Evolutionary conservation across 192 early-diverging fungal genomes (phyloP), one percentile per base, ranked within the genome.

Genomic region (Coemansia sp.): DNA sequence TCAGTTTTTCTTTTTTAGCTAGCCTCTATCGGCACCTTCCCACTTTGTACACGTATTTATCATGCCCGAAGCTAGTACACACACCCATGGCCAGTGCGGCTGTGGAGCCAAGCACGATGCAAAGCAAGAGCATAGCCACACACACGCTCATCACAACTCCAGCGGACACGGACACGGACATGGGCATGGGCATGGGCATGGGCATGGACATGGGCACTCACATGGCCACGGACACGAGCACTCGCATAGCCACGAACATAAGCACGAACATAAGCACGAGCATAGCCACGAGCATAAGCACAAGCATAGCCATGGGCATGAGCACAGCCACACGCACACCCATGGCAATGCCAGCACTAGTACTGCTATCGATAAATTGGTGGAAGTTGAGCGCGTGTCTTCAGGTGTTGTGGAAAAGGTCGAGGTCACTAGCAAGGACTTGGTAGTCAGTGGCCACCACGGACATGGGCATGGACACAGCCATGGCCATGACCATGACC

Each of bases 401-500:
- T 18, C 39, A 3, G 36, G 13, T 10, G 26, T 45, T 11, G 20
- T 38, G n/a, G 58, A 68, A 38, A 34, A 33, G 18, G 23, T 34
- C 34, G 50, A 53, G 39, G 24, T 45, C 4, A 50, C 40, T n/a
- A 50, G 37, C 42, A 56, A 61, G 59, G 50, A 53, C 14, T 18
- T 51, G 23, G 50, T 69, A 7, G 58, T 60, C 46, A 51, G 48
- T 26, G 24, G 48, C 23, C 35, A 53, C n/a, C 72, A 74, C 16
- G 36, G 61, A 21, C 74, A 77, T 34, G 39, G 38, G 28, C 76
- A 77, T 35, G 18, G 62, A 14, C 69, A 74, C 7, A 33, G 55
- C n/a, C 76, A 79, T 21, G 21, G 43, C 23, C 71, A 79, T 50
- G 56, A 48, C 45, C 64, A 73, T 37, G 48, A 57, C 21, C 59